Conservation (phyloP, 2,329 filamentous ascomycete species). For the Aspergillus nomiae region DNA sequence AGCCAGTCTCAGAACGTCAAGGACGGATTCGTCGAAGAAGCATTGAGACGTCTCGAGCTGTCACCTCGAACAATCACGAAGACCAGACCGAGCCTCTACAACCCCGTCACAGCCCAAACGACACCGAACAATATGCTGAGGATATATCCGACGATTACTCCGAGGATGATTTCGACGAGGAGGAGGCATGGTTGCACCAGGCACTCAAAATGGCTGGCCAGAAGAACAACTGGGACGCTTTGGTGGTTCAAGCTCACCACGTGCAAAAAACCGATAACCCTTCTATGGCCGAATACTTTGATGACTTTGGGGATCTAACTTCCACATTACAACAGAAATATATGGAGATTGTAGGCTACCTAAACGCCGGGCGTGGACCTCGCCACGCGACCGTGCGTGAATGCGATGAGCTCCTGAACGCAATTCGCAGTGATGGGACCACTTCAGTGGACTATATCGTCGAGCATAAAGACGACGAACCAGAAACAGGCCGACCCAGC, state of each 20-base stretch:
- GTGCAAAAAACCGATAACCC: constrained; percentile 3
- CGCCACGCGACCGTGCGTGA: background rate
- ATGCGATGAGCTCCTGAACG: constrained; percentile 3
- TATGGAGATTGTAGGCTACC: background rate
- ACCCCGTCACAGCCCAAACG: background rate
- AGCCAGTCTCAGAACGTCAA: background rate
- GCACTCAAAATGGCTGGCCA: constrained; percentile 23
- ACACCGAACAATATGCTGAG: background rate
- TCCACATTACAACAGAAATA: constrained; percentile 7
- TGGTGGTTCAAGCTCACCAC: constrained; percentile 12
- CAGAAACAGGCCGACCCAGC: background rate
- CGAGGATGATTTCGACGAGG: background rate
- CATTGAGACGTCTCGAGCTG: background rate
- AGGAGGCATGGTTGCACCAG: constrained; percentile 18
- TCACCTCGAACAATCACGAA: background rate
- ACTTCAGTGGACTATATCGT: constrained; percentile 18
- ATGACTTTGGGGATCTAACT: constrained; percentile 8
- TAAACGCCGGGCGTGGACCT: background rate
- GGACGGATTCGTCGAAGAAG: background rate
- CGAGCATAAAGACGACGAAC: background rate
- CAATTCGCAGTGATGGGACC: constrained; percentile 8
- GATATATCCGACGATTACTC: background rate
- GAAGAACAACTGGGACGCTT: constrained; percentile 22
- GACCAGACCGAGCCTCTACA: background rate
- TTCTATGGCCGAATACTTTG: background rate